Percentiles rank a stretch among this genome's conserved stretches.
Conservation (phyloP, 352 stramenopile genomes). For the Pythium sukuiense region DNA sequence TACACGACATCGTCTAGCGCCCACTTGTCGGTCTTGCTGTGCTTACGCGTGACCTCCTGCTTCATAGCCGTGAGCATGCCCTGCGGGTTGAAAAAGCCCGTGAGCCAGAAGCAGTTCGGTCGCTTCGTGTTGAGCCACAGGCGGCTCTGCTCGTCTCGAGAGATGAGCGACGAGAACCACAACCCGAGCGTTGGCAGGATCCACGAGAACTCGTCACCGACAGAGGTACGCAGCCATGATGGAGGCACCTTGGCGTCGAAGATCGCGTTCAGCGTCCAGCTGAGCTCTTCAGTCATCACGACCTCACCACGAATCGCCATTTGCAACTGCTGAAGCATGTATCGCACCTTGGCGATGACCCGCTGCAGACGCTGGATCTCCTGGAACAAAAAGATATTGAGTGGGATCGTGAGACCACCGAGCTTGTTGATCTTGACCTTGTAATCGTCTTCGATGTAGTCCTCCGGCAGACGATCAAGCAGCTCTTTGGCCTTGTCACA, state of each 20-base stretch:
- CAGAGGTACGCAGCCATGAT: constrained; percentile 95
- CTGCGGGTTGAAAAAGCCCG: constrained; percentile 98
- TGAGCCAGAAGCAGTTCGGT: constrained; percentile 97
- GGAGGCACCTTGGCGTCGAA: constrained; percentile 95
- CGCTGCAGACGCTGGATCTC: constrained; percentile 97
- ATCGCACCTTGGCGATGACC: constrained; percentile 95
- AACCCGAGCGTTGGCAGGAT: constrained; percentile 94
- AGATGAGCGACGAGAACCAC: constrained; percentile 97
- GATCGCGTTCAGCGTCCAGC: constrained; percentile 94
- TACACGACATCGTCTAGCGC: constrained; percentile 98
- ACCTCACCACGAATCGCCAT: constrained; percentile 98
- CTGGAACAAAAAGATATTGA: constrained; percentile 99
- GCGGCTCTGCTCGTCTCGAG: constrained; percentile 94
- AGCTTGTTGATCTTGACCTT: constrained; percentile 94
- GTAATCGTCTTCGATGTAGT: constrained; percentile 98
- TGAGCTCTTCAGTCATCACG: constrained; percentile 97
- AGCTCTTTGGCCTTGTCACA: constrained; percentile 96
- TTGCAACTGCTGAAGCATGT: constrained; percentile 94
- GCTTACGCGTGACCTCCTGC: constrained; percentile 97
- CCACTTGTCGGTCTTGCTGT: constrained; percentile 97
- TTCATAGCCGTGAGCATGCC: constrained; percentile 99
- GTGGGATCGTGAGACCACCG: constrained; percentile 92
- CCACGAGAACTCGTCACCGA: constrained; percentile 98
- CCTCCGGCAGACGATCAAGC: constrained; percentile 92
- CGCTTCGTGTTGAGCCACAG: constrained; percentile 95